Base-by-base conservation (phyloP, 2,329 filamentous ascomycete species). In the Aspergillus eucalypticola region DNA sequence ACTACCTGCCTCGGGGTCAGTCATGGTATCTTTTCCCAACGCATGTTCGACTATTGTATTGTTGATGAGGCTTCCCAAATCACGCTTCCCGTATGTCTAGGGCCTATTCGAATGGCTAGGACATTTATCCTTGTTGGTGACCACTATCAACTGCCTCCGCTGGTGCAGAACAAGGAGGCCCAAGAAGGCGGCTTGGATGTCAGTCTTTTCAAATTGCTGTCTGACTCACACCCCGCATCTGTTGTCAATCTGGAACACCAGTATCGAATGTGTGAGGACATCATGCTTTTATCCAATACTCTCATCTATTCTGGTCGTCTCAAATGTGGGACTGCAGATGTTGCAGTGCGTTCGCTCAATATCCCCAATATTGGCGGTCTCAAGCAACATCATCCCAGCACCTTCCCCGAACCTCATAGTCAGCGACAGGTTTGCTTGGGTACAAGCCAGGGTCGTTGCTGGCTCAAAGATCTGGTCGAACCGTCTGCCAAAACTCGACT, bases 1-100 rank as follows among this genome's bases (percentile, higher is more conserved):
- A 97, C 95, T 0, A 98, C 95, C 0, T 99, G 95, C 71, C 84
- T 99, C 25, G 92, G 93, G 2, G 91, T 97, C 72, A 94, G 90
- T 67, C 95, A 99, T 73, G 84, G 88, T 2, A 80, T 99, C 8
- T 98, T 99, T 78, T 89, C 86, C 59, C 90, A 94, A 71, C 89
- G 95, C 4, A 87, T 89, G 0, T 99, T 99, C 67, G 95, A 99
- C 76, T 98, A 97, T 73, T 99, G 95, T 72, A 98, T 99, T 64
- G 94, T 99, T 3, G 95, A 99, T 66, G 95, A 99, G 76, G 95
- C 95, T 0, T 97, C 93, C 2, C 95, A 99, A 71, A 98, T 99
- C 72, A 99, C 95, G 0, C 81, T 99, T 19, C 95, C 95, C 0
- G 94, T 97, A 19, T 98, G 95, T 66, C 82, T 98, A 0, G 95